Evolutionary conservation across 495 filamentous ascomycete genomes (phyloP).

Genomic region (Penicillium mononematosum): DNA sequence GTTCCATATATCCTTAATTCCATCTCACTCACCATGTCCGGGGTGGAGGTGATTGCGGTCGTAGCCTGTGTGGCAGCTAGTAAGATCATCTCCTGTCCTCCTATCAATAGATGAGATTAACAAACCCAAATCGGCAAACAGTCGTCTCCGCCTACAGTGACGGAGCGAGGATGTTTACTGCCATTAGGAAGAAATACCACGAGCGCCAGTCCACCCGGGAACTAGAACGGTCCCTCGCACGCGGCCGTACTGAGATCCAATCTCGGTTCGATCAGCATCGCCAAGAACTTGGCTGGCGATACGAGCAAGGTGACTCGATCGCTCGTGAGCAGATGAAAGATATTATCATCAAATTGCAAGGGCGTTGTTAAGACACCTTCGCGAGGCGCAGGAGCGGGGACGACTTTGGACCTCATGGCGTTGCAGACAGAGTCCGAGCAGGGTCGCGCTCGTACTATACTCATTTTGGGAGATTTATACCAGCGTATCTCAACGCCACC

Average conservation of each 20-base stretch:
- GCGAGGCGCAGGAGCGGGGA: constrained; percentile 36
- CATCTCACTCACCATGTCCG: constrained; percentile 16
- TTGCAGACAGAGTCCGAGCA: constrained; percentile 37
- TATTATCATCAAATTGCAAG: constrained; percentile 45
- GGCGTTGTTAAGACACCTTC: constrained; percentile 44
- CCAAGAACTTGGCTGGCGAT: constrained; percentile 31
- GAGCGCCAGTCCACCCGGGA: constrained; percentile 23
- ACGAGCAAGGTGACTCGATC: constrained; percentile 39
- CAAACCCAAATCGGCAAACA: background rate
- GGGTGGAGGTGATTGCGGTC: constrained; percentile 34
- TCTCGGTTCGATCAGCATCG: constrained; percentile 31
- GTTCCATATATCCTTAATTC: background rate
- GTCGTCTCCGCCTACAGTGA: constrained; percentile 48
- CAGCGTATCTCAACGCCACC: constrained; percentile 30
- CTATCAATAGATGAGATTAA: background rate
- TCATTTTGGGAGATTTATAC: constrained; percentile 33
- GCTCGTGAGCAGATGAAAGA: constrained; percentile 44
- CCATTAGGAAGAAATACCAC: constrained; percentile 39
- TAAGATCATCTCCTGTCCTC: constrained; percentile 5
- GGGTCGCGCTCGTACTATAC: constrained; percentile 25
- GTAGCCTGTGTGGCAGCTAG: constrained; percentile 39
- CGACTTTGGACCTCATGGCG: constrained; percentile 35
- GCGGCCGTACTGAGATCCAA: constrained; percentile 29
- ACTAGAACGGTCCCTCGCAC: constrained; percentile 36
- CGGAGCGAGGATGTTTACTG: constrained; percentile 33